These are phyloP conservation scores for Sporobolomyces roseus DNA, from an alignment of 768 basidiomycete genomes.

Conservation along the genomic window DNA sequence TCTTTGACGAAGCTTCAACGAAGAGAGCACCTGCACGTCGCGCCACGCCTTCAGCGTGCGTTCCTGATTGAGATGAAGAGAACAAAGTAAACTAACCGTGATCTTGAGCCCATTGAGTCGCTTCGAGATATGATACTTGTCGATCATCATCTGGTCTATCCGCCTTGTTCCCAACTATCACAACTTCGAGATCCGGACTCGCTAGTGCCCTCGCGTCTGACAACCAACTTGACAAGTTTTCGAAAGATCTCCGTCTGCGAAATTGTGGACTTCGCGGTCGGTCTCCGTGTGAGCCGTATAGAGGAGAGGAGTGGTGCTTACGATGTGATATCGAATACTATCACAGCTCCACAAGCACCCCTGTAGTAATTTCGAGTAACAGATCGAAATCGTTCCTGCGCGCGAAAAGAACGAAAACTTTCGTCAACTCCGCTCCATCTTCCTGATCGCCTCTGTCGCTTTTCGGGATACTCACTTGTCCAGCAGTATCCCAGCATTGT, in stretches of 20 bases:
- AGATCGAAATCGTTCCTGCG: slow-evolving; percentile 34
- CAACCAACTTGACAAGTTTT: slow-evolving; percentile 79
- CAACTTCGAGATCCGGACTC: slow-evolving; percentile 75
- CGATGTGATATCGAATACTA: slow-evolving; percentile 53
- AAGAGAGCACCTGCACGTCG: slow-evolving; percentile 72
- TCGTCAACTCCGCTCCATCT: no score
- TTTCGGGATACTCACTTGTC: slow-evolving; percentile 46
- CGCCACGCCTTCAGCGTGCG: background rate
- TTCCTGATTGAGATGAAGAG: background rate
- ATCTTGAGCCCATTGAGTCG: slow-evolving; percentile 90
- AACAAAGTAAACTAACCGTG: slow-evolving; percentile 59
- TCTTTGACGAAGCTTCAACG: slow-evolving; percentile 84
- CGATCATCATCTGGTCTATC: slow-evolving; percentile 79
- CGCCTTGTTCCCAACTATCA: slow-evolving; percentile 64
- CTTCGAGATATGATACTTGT: slow-evolving; percentile 93
- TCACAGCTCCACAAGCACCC: slow-evolving; percentile 59
- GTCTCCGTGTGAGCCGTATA: no score
- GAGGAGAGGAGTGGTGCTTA: slow-evolving; percentile 37
- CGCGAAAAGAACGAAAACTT: background rate
- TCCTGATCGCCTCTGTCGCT: no score
- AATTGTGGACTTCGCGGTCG: no score
- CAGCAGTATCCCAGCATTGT: slow-evolving; percentile 94
- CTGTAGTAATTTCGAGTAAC: slow-evolving; percentile 66
- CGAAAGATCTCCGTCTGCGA: slow-evolving; percentile 67
- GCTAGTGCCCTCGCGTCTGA: slow-evolving; percentile 88